Evolutionary conservation across 1,284 basidiomycete genomes (phyloP), one percentile per base, ranked within the genome.

Genomic region (Ceratobasidium sp.): DNA sequence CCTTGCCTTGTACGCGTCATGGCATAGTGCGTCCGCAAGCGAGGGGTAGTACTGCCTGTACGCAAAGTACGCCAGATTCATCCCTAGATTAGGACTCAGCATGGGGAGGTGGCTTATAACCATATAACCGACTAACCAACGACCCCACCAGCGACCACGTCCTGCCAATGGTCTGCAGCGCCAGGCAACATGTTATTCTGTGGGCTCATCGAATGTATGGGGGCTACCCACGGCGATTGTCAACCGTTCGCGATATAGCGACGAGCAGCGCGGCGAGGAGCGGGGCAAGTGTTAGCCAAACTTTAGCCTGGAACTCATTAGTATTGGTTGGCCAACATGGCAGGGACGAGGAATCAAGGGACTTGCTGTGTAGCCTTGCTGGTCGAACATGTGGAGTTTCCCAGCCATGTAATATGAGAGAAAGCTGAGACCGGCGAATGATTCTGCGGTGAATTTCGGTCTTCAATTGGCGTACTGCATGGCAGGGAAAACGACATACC

Each of bases 351-450:
- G 16, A 53, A 22, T 51, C 19, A 37, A n/a, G 22, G n/a, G n/a
- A 39, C 65, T n/a, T 73, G 48, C 69, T 34, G 92, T 85, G 81
- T 95, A 88, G 1, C 95, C 95, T 59, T 89, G 86, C 53, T 84
- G 84, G 81, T 98, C 95, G 78, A 95, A 98, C 16, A 98, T 84
- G 80, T 97, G 96, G 79, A 98, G 83, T 82, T 98, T 98, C 5
- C 95, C 96, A 4, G 93, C 92, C 6, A 96, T 82, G 81, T 97
- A 98, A 77, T 94, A 92, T 1, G 92, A 86, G 43, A 99, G 84
- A 83, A 96, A 98, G 1, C 93, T 93, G 2, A 98, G 86, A 0
- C 97, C 96, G 14, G 96, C 94, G 80, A 96, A 98, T 0, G 95
- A 93, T 66, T 96, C 93, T 94, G 29, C 6, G 24, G 79, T 5